phyloP scores from a whole-genome alignment of 1,284 basidiomycete species.

The Malassezia dermatis region DNA sequence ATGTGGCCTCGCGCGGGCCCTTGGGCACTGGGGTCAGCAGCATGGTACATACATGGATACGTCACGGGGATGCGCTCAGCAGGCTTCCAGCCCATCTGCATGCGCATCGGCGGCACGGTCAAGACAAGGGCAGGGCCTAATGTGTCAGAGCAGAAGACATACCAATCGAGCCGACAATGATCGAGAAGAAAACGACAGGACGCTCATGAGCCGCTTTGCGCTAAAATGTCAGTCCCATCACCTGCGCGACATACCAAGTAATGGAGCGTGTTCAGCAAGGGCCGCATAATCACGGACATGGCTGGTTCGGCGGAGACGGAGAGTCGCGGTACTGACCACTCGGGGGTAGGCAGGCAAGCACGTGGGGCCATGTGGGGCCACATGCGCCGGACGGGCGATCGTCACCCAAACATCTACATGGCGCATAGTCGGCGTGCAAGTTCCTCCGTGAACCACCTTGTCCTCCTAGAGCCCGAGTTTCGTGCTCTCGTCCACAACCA shows the following conservation, averaged over 20 bases:
- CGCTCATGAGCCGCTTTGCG: constrained; percentile 79
- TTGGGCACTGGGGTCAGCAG: constrained; percentile 28
- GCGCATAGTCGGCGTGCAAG: neutral
- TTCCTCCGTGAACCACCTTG: neutral
- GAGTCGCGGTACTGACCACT: neutral
- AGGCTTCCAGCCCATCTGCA: constrained; percentile 60
- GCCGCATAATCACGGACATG: constrained; percentile 23
- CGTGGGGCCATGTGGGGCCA: constrained; percentile 8
- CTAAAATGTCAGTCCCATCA: constrained; percentile 40
- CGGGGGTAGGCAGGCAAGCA: neutral
- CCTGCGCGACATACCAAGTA: constrained; percentile 29
- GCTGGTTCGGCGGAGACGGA: constrained; percentile 16
- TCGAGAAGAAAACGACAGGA: constrained; percentile 81
- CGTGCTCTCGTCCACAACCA: neutral
- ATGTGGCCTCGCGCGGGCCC: constrained; percentile 29
- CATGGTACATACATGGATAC: constrained; percentile 64
- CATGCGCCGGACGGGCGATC: neutral
- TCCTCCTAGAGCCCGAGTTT: neutral
- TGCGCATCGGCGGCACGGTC: constrained; percentile 68
- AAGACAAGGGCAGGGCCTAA: constrained; percentile 65
- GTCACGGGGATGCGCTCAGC: constrained; percentile 67
- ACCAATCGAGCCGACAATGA: constrained; percentile 58
- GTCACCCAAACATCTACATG: neutral
- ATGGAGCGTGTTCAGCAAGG: constrained; percentile 35
- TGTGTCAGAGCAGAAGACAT: constrained; percentile 3